Conservation (phyloP, 257 asterid species). For the Solanum chaucha region DNA sequence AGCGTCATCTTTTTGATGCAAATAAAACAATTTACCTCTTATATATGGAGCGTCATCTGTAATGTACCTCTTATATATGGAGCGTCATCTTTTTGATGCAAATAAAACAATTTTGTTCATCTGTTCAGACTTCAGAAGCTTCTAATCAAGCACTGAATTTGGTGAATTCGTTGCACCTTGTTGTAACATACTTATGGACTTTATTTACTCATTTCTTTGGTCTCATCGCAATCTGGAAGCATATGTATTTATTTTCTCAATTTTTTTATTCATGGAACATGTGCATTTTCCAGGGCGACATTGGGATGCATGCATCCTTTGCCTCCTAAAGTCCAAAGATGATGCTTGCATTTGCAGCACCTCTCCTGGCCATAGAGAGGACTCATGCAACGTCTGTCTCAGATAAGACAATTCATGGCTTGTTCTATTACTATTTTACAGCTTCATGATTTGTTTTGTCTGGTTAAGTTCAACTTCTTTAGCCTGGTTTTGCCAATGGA, state of each 20-base stretch:
- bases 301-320: conserved; percentile 15
- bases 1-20: not conserved
- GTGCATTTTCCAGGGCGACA: conserved; percentile 18
- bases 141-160: not conserved
- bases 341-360: conserved; percentile 8
- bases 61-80: not conserved
- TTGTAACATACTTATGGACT: not conserved
- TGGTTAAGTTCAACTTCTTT: not conserved
- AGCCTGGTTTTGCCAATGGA: not conserved
- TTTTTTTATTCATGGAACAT: not conserved
- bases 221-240: not conserved
- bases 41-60: not conserved
- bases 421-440: not conserved
- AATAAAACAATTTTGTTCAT: not conserved
- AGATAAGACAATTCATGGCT: conserved; percentile 3
- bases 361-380: conserved; percentile 5
- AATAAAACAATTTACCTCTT: no score
- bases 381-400: not conserved
- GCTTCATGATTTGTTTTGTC: conserved; percentile 2
- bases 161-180: not conserved
- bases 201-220: not conserved
- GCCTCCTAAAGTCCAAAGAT: conserved; percentile 19
- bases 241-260: conserved; percentile 2
- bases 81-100: not conserved
- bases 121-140: not conserved